phyloP scores from a whole-genome alignment of 2,329 filamentous ascomycete species.

The Westerdykella sp. region DNA sequence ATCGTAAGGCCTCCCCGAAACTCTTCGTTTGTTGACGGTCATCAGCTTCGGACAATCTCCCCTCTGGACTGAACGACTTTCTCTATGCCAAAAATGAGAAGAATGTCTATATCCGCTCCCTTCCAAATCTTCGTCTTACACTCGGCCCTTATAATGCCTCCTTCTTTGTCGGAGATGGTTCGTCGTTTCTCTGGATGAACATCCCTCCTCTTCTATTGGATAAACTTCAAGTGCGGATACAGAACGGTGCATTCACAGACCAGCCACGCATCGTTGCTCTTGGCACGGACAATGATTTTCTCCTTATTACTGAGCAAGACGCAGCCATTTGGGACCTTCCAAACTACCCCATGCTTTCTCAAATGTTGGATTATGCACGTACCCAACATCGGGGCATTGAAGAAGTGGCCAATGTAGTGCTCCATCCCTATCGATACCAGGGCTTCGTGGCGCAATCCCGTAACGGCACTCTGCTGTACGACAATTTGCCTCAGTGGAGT shows the following conservation, averaged over 20 bases:
- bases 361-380: conserved; percentile 17
- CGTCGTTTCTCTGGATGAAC: conserved; percentile 29
- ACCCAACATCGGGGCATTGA: conserved; percentile 13
- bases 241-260: conserved; percentile 25
- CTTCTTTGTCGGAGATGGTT: conserved; percentile 26
- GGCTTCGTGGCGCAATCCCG: conserved; percentile 20
- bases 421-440: conserved; percentile 30
- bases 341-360: conserved; percentile 15
- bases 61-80: conserved; percentile 21
- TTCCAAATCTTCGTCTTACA: conserved; percentile 23
- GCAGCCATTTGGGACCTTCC: conserved; percentile 25
- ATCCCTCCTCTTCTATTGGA: conserved; percentile 20
- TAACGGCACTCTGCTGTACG: conserved; percentile 19
- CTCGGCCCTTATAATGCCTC: conserved; percentile 31
- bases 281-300: conserved; percentile 23
- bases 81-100: conserved; percentile 14
- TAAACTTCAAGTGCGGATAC: conserved; percentile 23
- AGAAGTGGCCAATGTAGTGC: conserved; percentile 14
- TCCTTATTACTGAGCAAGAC: conserved; percentile 26
- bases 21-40: background rate
- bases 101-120: conserved; percentile 11
- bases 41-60: conserved; percentile 18
- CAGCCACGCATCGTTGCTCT: conserved; percentile 28
- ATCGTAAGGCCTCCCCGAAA: background rate
- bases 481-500: conserved; percentile 24